Conservation (phyloP, 2,329 filamentous ascomycete genomes). For the Plectosphaerella cucumerina region DNA sequence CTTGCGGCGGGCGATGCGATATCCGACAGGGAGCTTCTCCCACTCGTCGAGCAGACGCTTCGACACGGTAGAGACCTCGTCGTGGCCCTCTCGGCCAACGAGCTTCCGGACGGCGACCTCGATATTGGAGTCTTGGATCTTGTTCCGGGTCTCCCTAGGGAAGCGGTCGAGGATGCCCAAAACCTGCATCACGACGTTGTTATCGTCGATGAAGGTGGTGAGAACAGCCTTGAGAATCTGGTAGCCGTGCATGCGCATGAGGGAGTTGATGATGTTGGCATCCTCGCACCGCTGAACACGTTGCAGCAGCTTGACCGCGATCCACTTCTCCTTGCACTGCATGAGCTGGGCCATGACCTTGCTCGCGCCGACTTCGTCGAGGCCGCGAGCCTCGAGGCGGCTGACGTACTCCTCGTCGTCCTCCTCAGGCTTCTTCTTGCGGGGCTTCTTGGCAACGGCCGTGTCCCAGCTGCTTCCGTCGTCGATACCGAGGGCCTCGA, state of each 20-base stretch:
- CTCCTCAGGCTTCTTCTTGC: conserved; percentile 87
- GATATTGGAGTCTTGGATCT: conserved; percentile 94
- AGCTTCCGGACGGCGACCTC: conserved; percentile 74
- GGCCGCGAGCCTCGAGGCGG: conserved; percentile 72
- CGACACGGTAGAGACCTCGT: conserved; percentile 69
- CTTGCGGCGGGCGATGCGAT: conserved; percentile 90
- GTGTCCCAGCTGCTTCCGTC: conserved; percentile 91
- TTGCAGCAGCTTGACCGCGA: conserved; percentile 87
- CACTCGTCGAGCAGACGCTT: conserved; percentile 73
- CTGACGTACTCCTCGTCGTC: conserved; percentile 96
- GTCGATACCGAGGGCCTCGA: conserved; percentile 94
- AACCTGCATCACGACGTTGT: conserved; percentile 84
- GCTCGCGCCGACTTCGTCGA: conserved; percentile 79
- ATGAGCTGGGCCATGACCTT: conserved; percentile 96
- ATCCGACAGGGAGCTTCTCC: conserved; percentile 85
- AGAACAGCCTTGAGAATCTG: conserved; percentile 87
- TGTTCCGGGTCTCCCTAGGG: conserved; percentile 89
- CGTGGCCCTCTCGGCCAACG: conserved; percentile 58
- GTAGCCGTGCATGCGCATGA: conserved; percentile 96
- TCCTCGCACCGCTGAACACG: conserved; percentile 86
- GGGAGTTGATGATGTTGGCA: conserved; percentile 79
- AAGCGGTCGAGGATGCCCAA: conserved; percentile 85
- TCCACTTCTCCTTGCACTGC: conserved; percentile 99
- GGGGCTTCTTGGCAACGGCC: conserved; percentile 80
- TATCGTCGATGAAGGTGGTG: conserved; percentile 80